These are phyloP conservation scores for Clarkia xantiana DNA, from an alignment of 345 rosid species.

Conservation along the genomic window DNA sequence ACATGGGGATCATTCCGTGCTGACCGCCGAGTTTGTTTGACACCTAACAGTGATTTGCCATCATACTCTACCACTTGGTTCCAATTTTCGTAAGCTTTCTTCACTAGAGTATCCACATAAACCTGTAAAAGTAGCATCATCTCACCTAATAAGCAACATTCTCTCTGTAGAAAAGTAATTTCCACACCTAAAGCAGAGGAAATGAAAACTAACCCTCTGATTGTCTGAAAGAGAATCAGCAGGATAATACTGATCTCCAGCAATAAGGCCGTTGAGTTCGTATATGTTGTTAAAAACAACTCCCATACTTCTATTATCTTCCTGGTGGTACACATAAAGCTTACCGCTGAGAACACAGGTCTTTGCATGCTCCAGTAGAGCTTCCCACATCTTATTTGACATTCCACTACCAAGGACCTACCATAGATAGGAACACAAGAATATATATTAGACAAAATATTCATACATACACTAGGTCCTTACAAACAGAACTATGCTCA, in stretches of 20 bases:
- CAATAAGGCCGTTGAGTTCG: slow-evolving; percentile 70
- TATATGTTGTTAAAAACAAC: slow-evolving; percentile 76
- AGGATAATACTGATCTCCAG: slow-evolving; percentile 72
- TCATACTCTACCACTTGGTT: slow-evolving; percentile 69
- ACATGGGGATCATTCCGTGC: slow-evolving; percentile 35
- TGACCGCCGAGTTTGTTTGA: slow-evolving; percentile 51
- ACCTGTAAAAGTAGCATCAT: slow-evolving; percentile 32
- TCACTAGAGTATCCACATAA: slow-evolving; percentile 67
- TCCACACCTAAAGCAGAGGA: too few relatives aligned
- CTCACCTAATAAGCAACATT: too few relatives aligned
- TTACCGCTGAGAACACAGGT: slow-evolving; percentile 79
- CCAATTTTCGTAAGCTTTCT: slow-evolving; percentile 97
- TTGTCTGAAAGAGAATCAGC: slow-evolving; percentile 71
- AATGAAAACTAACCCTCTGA: slow-evolving; percentile 52
- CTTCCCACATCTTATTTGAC: slow-evolving; percentile 99
- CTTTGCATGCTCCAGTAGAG: slow-evolving; percentile 89
- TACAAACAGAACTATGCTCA: slow-evolving; percentile 26
- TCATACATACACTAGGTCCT: slow-evolving; percentile 9
- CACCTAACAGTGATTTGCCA: slow-evolving; percentile 62
- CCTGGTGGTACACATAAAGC: slow-evolving; percentile 72
- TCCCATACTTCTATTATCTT: slow-evolving; percentile 65
- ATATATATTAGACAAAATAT: background rate
- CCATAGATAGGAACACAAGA: background rate
- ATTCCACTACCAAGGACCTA: slow-evolving; percentile 98
- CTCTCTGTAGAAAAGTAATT: too few relatives aligned